These are phyloP conservation scores for Viola odorata DNA, from an alignment of 345 rosid species.

Conservation along the genomic window DNA sequence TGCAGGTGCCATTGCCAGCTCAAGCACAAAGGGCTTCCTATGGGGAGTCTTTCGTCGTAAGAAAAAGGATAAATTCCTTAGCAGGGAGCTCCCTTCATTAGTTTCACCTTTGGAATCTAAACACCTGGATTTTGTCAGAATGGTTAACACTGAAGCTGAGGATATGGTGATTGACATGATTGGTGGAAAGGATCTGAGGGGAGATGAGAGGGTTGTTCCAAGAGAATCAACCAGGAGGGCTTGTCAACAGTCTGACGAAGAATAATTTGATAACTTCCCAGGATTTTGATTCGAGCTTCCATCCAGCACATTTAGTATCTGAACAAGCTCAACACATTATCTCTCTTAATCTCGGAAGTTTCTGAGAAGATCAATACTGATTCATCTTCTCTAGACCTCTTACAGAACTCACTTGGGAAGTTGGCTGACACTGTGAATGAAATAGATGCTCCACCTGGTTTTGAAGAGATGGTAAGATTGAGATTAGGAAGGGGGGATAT, in stretches of 20 bases:
- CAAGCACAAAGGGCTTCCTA: slow-evolving; percentile 21
- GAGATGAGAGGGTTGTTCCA: slow-evolving; percentile 18
- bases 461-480: neutral
- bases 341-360: neutral
- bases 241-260: neutral
- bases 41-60: slow-evolving; percentile 35
- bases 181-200: slow-evolving; percentile 25
- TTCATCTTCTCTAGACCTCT: neutral
- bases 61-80: slow-evolving; percentile 13
- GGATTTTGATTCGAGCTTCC: neutral
- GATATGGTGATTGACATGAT: slow-evolving; percentile 38
- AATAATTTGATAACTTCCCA: neutral
- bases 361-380: neutral
- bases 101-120: slow-evolving; percentile 4
- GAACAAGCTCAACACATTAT: neutral
- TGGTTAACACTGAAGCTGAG: neutral
- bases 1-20: slow-evolving; percentile 26
- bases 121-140: slow-evolving; percentile 3
- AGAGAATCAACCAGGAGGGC: slow-evolving; percentile 6
- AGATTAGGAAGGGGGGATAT: neutral
- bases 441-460: slow-evolving; percentile 8
- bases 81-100: slow-evolving; percentile 5
- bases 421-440: neutral
- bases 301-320: neutral
- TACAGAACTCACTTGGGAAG: slow-evolving; percentile 2